A percentile compares a stretch with the other conserved stretches of the same genome.
Conservation (phyloP, 2,329 filamentous ascomycete species). For the Beauveria sp. region DNA sequence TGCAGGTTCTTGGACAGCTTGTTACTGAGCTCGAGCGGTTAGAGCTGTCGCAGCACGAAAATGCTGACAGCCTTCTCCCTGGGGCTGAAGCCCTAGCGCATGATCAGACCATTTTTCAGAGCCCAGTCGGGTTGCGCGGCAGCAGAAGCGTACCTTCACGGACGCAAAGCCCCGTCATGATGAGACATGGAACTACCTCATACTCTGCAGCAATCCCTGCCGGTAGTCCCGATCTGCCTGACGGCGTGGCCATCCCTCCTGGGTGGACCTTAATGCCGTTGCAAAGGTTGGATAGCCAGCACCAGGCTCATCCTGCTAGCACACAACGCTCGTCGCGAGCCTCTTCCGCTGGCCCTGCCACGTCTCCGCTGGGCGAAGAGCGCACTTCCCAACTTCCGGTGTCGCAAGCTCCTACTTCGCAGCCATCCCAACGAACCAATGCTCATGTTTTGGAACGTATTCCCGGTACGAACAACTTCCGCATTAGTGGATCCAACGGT, state of each 20-base stretch:
- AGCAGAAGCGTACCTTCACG: neutral
- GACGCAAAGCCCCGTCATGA: constrained; percentile 31
- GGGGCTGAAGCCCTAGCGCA: neutral
- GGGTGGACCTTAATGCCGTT: constrained; percentile 60
- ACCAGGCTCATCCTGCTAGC: neutral
- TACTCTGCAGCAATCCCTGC: constrained; percentile 47
- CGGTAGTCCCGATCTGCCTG: constrained; percentile 53
- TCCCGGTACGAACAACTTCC: constrained; percentile 3
- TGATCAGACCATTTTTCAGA: neutral
- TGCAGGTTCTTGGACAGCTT: constrained; percentile 9
- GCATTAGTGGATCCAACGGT: neutral
- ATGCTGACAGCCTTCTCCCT: neutral
- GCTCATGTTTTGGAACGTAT: constrained; percentile 2
- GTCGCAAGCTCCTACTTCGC: constrained; percentile 21
- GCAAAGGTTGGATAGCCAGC: constrained; percentile 41
- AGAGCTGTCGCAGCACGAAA: neutral
- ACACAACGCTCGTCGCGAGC: constrained; percentile 7
- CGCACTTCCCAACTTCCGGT: neutral
- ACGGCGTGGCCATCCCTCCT: constrained; percentile 55
- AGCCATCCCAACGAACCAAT: constrained; percentile 34
- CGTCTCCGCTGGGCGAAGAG: neutral
- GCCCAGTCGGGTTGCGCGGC: neutral
- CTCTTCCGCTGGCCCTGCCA: constrained; percentile 8
- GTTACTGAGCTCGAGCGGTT: constrained; percentile 6
- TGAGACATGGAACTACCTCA: constrained; percentile 39